Conservation (phyloP, 1,139 yeast species). For the Hyphopichia burtonii region DNA sequence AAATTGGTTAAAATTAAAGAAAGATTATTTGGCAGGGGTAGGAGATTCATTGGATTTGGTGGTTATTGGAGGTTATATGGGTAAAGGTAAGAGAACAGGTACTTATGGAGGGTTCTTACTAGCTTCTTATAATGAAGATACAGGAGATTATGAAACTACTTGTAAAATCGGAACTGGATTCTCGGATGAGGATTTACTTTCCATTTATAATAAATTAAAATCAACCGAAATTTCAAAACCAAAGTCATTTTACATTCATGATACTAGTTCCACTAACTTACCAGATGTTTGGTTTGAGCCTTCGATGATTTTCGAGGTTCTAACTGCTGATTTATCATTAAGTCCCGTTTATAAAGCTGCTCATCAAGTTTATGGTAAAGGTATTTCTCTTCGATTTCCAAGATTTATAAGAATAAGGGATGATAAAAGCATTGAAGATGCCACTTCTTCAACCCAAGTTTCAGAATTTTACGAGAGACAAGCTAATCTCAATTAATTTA, state of each 20-base stretch:
- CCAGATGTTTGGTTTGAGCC: slow-evolving; percentile 99
- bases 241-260: slow-evolving; percentile 69
- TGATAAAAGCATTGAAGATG: slow-evolving; percentile 86
- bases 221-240: slow-evolving; percentile 71
- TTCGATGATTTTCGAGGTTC: slow-evolving; percentile 78
- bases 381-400: slow-evolving; percentile 89
- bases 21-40: slow-evolving; percentile 89
- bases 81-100: slow-evolving; percentile 93
- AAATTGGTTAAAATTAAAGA: slow-evolving; percentile 93
- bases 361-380: slow-evolving; percentile 71
- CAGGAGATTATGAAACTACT: slow-evolving; percentile 91
- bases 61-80: slow-evolving; percentile 91
- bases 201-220: slow-evolving; percentile 57
- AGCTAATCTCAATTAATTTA: slow-evolving; percentile 37
- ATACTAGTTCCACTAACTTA: slow-evolving; percentile 57
- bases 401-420: slow-evolving; percentile 82
- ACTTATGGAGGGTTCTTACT: slow-evolving; percentile 90
- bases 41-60: slow-evolving; percentile 95
- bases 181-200: slow-evolving; percentile 75
- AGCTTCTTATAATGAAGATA: slow-evolving; percentile 85
- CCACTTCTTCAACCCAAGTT: slow-evolving; percentile 87
- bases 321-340: slow-evolving; percentile 90
- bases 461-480: slow-evolving; percentile 86
- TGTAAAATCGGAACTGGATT: slow-evolving; percentile 98
- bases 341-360: slow-evolving; percentile 95